Evolutionary conservation across 495 filamentous ascomycete genomes (phyloP).

Genomic region (Daldinia bambusicola): DNA sequence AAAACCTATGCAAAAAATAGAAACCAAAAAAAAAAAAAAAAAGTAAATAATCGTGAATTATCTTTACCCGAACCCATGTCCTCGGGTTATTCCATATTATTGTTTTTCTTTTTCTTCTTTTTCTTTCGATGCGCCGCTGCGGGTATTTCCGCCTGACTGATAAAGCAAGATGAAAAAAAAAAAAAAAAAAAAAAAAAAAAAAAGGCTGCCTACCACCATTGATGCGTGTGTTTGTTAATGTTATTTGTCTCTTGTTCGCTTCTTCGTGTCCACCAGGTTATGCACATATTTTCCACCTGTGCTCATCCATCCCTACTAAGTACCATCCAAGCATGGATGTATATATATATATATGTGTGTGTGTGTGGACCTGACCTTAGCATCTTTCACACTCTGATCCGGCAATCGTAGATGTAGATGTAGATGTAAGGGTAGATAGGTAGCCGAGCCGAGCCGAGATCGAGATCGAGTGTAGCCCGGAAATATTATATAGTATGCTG

Average conservation of each 20-base stretch:
- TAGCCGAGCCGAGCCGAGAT: constrained; percentile 38
- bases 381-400: no score
- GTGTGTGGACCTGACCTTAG: no score
- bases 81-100: constrained; percentile 36
- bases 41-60: not conserved
- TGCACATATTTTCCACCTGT: constrained; percentile 29
- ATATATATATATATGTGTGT: no score
- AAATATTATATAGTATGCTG: constrained; percentile 14
- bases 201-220: constrained; percentile 29
- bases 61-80: constrained; percentile 23
- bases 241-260: constrained; percentile 18
- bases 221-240: no score
- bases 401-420: constrained; percentile 12
- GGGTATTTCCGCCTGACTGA: constrained; percentile 36
- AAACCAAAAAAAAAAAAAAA: no score
- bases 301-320: not conserved
- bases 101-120: not conserved
- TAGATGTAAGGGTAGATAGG: constrained; percentile 34
- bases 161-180: constrained; percentile 29
- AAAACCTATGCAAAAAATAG: constrained; percentile 5
- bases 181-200: constrained; percentile 13
- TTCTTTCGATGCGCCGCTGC: constrained; percentile 32
- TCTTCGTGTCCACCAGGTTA: constrained; percentile 37
- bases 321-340: no score
- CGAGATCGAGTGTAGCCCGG: constrained; percentile 37